phyloP scores from a whole-genome alignment of 2,329 filamentous ascomycete species.

The Zymoseptoria crescenta region DNA sequence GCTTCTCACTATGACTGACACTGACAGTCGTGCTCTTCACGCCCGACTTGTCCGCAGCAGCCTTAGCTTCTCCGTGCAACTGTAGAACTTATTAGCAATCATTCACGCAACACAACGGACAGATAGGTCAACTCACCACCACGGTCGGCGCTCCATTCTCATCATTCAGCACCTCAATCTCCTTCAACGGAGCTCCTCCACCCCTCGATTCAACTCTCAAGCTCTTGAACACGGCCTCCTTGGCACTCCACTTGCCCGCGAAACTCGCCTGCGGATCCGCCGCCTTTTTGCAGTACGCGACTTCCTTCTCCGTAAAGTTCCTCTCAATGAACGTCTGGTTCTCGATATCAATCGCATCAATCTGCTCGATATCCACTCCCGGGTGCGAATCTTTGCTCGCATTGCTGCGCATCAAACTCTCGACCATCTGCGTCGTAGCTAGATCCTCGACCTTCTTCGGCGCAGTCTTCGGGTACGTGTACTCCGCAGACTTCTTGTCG shows the following conservation, averaged over 20 bases:
- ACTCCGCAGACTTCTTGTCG: constrained; percentile 78
- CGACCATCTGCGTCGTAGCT: constrained; percentile 65
- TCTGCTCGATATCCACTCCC: constrained; percentile 88
- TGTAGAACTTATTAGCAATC: constrained; percentile 34
- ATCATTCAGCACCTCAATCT: constrained; percentile 85
- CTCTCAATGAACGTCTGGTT: constrained; percentile 92
- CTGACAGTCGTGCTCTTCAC: constrained; percentile 85
- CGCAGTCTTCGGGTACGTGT: constrained; percentile 64
- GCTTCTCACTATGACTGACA: constrained; percentile 89
- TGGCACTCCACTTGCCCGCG: constrained; percentile 91
- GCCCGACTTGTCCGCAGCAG: constrained; percentile 75
- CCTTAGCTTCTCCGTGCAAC: constrained; percentile 78
- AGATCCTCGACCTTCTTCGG: constrained; percentile 57
- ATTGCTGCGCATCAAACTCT: constrained; percentile 62
- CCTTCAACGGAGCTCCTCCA: constrained; percentile 79
- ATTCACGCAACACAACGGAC: background rate
- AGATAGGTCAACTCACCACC: constrained; percentile 54
- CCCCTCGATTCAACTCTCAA: constrained; percentile 80
- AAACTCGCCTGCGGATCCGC: constrained; percentile 81
- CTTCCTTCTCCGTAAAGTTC: constrained; percentile 83
- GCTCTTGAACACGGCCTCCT: constrained; percentile 98
- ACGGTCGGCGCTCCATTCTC: constrained; percentile 77
- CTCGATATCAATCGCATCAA: constrained; percentile 78
- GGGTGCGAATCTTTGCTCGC: constrained; percentile 59
- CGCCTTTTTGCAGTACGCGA: constrained; percentile 75